Percentiles rank a stretch among this genome's conserved stretches.
phyloP scores from a whole-genome alignment of 1,284 basidiomycete species.

The Microbotryum violaceum region DNA sequence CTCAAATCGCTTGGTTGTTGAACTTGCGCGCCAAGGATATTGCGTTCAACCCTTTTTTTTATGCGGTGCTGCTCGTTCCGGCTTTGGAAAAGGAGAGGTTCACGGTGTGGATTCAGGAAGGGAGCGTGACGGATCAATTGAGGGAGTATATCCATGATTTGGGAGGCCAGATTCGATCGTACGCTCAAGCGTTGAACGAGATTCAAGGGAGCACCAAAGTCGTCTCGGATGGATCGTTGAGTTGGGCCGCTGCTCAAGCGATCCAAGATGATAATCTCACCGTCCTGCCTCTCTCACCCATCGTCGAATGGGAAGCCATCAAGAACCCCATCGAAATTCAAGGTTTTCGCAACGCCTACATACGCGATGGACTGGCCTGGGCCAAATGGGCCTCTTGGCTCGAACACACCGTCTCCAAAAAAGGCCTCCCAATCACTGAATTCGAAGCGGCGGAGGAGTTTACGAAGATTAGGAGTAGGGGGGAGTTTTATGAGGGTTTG shows the following conservation, averaged over 20 bases:
- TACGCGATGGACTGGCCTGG: conserved; percentile 85
- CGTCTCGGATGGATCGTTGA: background rate
- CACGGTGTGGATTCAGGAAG: conserved; percentile 47
- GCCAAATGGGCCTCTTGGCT: conserved; percentile 85
- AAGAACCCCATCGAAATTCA: conserved; percentile 82
- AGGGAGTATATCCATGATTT: conserved; percentile 51
- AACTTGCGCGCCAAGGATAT: conserved; percentile 79
- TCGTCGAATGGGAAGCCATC: conserved; percentile 76
- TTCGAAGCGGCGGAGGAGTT: conserved; percentile 81
- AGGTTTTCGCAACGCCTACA: conserved; percentile 73
- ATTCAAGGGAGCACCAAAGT: conserved; percentile 3
- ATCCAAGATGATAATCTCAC: background rate
- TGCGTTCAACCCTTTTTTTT: conserved; percentile 81
- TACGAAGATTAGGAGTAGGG: conserved; percentile 64
- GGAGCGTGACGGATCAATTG: conserved; percentile 54
- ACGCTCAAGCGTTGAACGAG: conserved; percentile 45
- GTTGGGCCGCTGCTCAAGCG: conserved; percentile 2
- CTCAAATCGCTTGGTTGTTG: conserved; percentile 60
- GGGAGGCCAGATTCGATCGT: conserved; percentile 60
- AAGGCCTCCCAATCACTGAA: conserved; percentile 71
- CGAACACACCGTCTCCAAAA: conserved; percentile 65
- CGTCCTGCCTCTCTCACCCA: conserved; percentile 55
- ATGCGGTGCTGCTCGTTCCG: conserved; percentile 67
- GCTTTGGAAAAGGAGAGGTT: conserved; percentile 37
- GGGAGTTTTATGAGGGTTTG: conserved; percentile 58